phyloP scores from a whole-genome alignment of 2,329 filamentous ascomycete species.

The Juglanconis sp. region DNA sequence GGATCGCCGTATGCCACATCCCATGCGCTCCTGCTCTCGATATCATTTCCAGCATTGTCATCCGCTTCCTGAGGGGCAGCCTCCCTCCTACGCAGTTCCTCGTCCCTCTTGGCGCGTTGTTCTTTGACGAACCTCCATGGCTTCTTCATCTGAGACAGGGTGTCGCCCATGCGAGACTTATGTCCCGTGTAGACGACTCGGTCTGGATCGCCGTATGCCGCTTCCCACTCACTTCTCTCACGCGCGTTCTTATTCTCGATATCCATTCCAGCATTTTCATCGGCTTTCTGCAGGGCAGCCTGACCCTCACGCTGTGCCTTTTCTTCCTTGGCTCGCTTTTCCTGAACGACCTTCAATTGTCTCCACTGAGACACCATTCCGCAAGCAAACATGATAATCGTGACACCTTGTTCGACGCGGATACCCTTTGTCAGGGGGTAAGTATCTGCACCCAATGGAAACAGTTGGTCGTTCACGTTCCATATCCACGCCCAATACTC shows the following conservation, averaged over 20 bases:
- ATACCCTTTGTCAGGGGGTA: conserved; percentile 88
- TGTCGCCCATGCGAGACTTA: not conserved
- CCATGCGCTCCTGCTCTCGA: conserved; percentile 66
- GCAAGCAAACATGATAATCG: conserved; percentile 69
- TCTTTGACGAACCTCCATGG: conserved; percentile 79
- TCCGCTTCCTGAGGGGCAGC: conserved; percentile 62
- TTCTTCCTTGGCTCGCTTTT: conserved; percentile 53
- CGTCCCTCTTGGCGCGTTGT: conserved; percentile 51
- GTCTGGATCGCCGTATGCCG: conserved; percentile 62
- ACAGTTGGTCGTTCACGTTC: conserved; percentile 74
- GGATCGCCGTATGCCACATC: conserved; percentile 71
- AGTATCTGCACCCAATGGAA: conserved; percentile 70
- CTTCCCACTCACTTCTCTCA: conserved; percentile 72
- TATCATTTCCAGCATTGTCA: conserved; percentile 63
- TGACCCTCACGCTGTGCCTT: conserved; percentile 48
- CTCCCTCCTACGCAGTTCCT: conserved; percentile 47
- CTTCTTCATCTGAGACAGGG: conserved; percentile 35
- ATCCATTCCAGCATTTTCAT: conserved; percentile 67
- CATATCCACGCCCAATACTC: conserved; percentile 96
- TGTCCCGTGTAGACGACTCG: not conserved
- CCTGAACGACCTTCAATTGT: conserved; percentile 77
- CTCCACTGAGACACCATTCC: conserved; percentile 82
- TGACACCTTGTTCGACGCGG: conserved; percentile 76
- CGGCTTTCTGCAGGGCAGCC: conserved; percentile 57
- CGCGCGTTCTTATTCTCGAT: conserved; percentile 60